phyloP scores from a whole-genome alignment of 106 monocot species.

The Dioscorea dumetorum region DNA sequence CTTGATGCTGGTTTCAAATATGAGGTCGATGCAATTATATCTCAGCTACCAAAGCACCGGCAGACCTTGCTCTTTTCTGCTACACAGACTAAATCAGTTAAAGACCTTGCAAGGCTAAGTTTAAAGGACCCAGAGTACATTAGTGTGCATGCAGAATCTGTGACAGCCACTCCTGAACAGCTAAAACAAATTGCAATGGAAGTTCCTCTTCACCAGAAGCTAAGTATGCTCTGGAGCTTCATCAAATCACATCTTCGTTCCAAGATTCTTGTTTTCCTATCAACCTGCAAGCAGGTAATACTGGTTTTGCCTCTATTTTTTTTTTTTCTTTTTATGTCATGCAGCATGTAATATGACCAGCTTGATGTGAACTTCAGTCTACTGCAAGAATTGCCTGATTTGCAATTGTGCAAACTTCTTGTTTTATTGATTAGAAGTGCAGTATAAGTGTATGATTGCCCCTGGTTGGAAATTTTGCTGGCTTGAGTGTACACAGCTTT shows the following conservation, averaged over 20 bases:
- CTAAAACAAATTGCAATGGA: constrained; percentile 75
- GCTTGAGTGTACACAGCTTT: too few relatives aligned
- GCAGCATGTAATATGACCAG: too few relatives aligned
- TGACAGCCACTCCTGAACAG: constrained; percentile 73
- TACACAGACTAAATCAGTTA: constrained; percentile 96
- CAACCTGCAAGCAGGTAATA: constrained; percentile 88
- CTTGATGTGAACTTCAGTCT: too few relatives aligned
- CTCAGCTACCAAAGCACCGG: constrained; percentile 69
- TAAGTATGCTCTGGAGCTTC: constrained; percentile 93
- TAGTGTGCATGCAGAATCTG: constrained; percentile 85
- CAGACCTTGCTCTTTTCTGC: constrained; percentile 95
- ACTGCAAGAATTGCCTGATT: too few relatives aligned
- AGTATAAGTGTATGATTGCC: too few relatives aligned
- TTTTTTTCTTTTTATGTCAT: neutral
- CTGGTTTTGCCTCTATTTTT: constrained; percentile 2
- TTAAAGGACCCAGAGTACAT: constrained; percentile 94
- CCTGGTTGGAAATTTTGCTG: too few relatives aligned
- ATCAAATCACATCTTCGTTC: constrained; percentile 68
- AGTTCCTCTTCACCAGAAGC: constrained; percentile 84
- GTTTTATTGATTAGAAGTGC: too few relatives aligned
- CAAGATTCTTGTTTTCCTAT: constrained; percentile 85
- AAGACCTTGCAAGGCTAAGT: constrained; percentile 90
- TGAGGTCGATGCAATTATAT: constrained; percentile 80
- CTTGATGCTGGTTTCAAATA: constrained; percentile 78
- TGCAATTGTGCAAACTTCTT: too few relatives aligned